Conservation (phyloP, 169 alveolate species). For the Eimeria brunetti region DNA sequence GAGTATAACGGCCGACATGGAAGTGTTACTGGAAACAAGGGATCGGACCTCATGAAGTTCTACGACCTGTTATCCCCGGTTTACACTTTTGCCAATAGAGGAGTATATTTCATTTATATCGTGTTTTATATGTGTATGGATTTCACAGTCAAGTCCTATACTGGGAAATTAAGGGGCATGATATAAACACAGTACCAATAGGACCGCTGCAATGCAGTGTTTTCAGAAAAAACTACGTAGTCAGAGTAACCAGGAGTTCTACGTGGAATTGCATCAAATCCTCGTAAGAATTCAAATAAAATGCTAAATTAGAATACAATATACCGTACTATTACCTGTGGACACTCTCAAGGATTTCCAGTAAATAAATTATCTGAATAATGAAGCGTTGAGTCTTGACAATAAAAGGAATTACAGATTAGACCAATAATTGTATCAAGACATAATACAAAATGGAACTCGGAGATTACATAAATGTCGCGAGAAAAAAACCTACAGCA, state of each 20-base stretch:
- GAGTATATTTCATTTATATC: neutral
- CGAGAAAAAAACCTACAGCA: slow-evolving; percentile 86
- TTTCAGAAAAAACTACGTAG: slow-evolving; percentile 84
- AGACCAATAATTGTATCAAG: slow-evolving; percentile 86
- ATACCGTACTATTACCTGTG: slow-evolving; percentile 73
- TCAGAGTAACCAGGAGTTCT: slow-evolving; percentile 91
- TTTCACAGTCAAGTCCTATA: slow-evolving; percentile 1
- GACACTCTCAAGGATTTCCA: slow-evolving; percentile 17
- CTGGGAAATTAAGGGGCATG: neutral
- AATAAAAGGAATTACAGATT: slow-evolving; percentile 25
- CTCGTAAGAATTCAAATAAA: slow-evolving; percentile 84
- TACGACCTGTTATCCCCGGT: slow-evolving; percentile 89
- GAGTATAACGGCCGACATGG: slow-evolving; percentile 90
- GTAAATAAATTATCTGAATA: neutral
- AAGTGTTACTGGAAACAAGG: slow-evolving; percentile 84
- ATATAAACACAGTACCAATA: neutral
- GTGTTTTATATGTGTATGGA: neutral
- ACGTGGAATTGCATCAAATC: slow-evolving; percentile 89
- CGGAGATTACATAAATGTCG: slow-evolving; percentile 87
- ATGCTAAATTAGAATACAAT: slow-evolving; percentile 84
- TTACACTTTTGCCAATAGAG: slow-evolving; percentile 78
- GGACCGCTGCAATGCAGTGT: neutral
- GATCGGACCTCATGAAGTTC: slow-evolving; percentile 82
- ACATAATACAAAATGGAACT: slow-evolving; percentile 87
- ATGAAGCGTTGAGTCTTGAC: neutral